These are phyloP conservation scores for Ascochyta koolunga DNA, from an alignment of 2,329 filamentous ascomycete species.

Conservation along the genomic window DNA sequence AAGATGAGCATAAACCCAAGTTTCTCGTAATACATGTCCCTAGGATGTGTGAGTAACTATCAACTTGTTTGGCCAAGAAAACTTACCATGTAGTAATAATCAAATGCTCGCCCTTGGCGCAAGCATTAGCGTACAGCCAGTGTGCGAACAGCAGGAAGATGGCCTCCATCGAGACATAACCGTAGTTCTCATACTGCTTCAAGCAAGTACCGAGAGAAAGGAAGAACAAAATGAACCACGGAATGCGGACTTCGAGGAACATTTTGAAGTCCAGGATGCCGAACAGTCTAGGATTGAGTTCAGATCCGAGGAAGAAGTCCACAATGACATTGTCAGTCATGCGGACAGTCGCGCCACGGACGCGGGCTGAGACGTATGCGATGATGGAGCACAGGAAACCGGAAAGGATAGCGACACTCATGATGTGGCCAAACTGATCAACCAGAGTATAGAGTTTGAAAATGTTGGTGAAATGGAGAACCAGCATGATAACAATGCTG, in stretches of 20 bases:
- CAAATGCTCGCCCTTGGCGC: conserved; percentile 88
- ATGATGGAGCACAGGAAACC: conserved; percentile 83
- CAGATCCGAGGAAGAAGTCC: conserved; percentile 90
- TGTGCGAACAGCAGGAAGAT: conserved; percentile 86
- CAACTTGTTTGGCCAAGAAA: neutral
- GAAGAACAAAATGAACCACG: conserved; percentile 89
- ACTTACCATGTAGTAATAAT: conserved; percentile 82
- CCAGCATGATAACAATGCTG: conserved; percentile 74
- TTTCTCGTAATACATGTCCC: conserved; percentile 97
- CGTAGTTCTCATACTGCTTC: conserved; percentile 82
- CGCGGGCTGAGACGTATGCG: conserved; percentile 84
- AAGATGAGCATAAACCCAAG: conserved; percentile 98
- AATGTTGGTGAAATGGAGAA: conserved; percentile 78
- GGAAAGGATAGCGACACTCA: conserved; percentile 91
- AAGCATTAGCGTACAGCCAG: conserved; percentile 90
- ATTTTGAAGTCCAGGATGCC: conserved; percentile 88
- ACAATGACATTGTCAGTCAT: conserved; percentile 86
- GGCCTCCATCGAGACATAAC: conserved; percentile 85
- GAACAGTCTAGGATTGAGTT: conserved; percentile 86
- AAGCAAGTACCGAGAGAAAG: conserved; percentile 77
- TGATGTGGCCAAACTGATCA: conserved; percentile 91
- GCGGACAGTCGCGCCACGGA: conserved; percentile 82
- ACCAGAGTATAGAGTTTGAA: conserved; percentile 92
- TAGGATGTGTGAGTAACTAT: conserved; percentile 34
- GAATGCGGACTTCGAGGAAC: conserved; percentile 92